phyloP scores from a whole-genome alignment of 1,284 basidiomycete species.

The Mrakiaceae sp. region DNA sequence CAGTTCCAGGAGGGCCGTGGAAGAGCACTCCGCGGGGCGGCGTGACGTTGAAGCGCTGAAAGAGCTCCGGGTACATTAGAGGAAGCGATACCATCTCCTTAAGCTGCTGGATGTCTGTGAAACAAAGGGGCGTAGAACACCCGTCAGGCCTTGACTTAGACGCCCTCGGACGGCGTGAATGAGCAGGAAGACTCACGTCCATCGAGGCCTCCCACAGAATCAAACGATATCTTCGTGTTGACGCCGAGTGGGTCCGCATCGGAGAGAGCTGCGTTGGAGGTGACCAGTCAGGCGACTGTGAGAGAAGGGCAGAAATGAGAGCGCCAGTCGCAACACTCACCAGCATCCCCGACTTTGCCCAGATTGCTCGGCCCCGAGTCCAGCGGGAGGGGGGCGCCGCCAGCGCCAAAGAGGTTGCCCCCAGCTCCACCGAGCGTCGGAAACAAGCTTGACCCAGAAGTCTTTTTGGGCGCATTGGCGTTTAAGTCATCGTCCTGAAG shows the following conservation, averaged over 20 bases:
- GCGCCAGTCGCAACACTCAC: conserved; percentile 35
- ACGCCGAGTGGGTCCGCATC: conserved; percentile 94
- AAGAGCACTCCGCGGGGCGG: conserved; percentile 96
- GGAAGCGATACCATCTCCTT: conserved; percentile 99
- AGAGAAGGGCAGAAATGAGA: conserved; percentile 19
- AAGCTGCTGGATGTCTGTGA: conserved; percentile 78
- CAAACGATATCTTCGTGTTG: conserved; percentile 87
- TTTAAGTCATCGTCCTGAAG: conserved; percentile 1
- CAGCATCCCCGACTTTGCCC: conserved; percentile 66
- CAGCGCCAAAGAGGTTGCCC: conserved; percentile 44
- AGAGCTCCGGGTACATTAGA: conserved; percentile 91
- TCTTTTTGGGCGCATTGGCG: background rate
- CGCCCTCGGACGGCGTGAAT: background rate
- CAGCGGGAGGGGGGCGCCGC: conserved; percentile 46
- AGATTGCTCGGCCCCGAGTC: conserved; percentile 47
- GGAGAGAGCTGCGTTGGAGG: conserved; percentile 54
- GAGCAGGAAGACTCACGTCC: conserved; percentile 51
- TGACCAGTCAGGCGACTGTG: conserved; percentile 14
- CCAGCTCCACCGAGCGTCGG: conserved; percentile 7
- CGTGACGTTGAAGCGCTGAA: conserved; percentile 86
- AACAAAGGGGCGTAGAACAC: background rate
- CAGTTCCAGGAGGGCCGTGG: conserved; percentile 90
- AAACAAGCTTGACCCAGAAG: background rate
- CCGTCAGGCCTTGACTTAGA: background rate
- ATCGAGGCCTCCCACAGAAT: conserved; percentile 93